A percentile compares a stretch with the other conserved stretches of the same genome.
Evolutionary conservation across 495 filamentous ascomycete species (phyloP).

Genomic region (Sabuloglossum arenarium): DNA sequence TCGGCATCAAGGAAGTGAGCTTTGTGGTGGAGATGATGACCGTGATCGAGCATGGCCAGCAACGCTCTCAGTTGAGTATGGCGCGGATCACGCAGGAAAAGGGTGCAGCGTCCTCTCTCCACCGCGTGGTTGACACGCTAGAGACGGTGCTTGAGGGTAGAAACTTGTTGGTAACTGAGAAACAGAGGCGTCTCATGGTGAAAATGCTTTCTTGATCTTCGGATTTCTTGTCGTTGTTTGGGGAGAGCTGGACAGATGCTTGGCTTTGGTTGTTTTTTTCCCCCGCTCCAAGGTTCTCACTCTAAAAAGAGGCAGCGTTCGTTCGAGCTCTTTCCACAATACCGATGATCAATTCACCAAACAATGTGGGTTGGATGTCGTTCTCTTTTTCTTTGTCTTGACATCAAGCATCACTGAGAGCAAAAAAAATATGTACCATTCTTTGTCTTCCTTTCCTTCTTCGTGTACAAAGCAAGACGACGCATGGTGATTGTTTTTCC

Average conservation of each 20-base stretch:
- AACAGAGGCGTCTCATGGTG: slow-evolving; percentile 4
- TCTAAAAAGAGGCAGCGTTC: too few species aligned
- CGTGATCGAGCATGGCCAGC: slow-evolving; percentile 55
- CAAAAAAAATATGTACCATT: too few species aligned
- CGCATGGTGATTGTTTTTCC: too few species aligned
- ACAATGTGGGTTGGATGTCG: neutral
- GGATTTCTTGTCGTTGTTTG: neutral
- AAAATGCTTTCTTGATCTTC: neutral
- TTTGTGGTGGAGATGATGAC: slow-evolving; percentile 72
- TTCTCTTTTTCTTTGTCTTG: neutral
- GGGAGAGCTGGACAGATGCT: neutral
- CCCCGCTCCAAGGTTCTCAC: too few species aligned
- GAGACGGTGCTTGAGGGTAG: slow-evolving; percentile 28
- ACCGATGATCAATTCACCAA: neutral
- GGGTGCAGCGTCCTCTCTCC: slow-evolving; percentile 70
- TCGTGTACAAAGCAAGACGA: too few species aligned
- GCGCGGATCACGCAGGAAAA: slow-evolving; percentile 72
- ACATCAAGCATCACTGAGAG: too few species aligned
- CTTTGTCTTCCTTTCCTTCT: too few species aligned
- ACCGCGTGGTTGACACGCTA: slow-evolving; percentile 59
- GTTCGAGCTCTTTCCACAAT: too few species aligned
- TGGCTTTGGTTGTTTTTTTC: too few species aligned
- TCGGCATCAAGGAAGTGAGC: slow-evolving; percentile 53
- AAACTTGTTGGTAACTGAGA: neutral
- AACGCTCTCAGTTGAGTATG: slow-evolving; percentile 41